Evolutionary conservation across 2,329 filamentous ascomycete species (phyloP).

Genomic region (Colletotrichum sp.): DNA sequence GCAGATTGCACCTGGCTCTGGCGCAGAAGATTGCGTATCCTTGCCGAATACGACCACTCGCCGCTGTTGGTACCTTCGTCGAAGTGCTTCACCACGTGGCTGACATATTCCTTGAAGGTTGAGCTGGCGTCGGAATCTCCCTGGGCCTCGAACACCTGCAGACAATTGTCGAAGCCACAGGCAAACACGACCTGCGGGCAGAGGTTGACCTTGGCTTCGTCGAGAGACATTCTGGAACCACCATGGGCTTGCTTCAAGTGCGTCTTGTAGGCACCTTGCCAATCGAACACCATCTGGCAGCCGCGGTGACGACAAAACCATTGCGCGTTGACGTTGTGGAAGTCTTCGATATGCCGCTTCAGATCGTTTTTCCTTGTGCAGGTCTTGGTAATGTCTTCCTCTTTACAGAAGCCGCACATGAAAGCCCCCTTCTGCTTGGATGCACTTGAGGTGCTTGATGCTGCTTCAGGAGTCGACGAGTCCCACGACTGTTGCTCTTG

Average conservation of each 20-base stretch:
- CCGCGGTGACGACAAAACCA: slow-evolving; percentile 50
- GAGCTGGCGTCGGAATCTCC: slow-evolving; percentile 42
- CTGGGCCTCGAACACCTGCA: slow-evolving; percentile 47
- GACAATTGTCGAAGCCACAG: slow-evolving; percentile 51
- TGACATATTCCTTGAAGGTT: slow-evolving; percentile 49
- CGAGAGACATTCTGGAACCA: slow-evolving; percentile 44
- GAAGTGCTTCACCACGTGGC: slow-evolving; percentile 53
- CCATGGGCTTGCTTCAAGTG: slow-evolving; percentile 51
- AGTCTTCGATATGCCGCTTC: slow-evolving; percentile 54
- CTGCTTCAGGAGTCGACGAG: slow-evolving; percentile 23
- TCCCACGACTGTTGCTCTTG: slow-evolving; percentile 17
- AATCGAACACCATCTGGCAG: slow-evolving; percentile 51
- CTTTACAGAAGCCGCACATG: slow-evolving; percentile 46
- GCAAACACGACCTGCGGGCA: slow-evolving; percentile 54
- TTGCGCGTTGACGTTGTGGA: slow-evolving; percentile 51
- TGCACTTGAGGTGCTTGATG: slow-evolving; percentile 25
- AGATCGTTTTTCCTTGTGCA: slow-evolving; percentile 53
- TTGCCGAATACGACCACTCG: slow-evolving; percentile 48
- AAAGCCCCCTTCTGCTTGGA: slow-evolving; percentile 44
- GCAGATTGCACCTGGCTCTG: slow-evolving; percentile 40
- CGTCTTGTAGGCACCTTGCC: slow-evolving; percentile 51
- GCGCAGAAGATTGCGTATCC: slow-evolving; percentile 49
- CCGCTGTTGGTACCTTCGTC: slow-evolving; percentile 44
- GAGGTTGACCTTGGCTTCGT: slow-evolving; percentile 46
- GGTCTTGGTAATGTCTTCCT: slow-evolving; percentile 45